phyloP scores from a whole-genome alignment of 257 asterid genomes.

The Gynochthodes officinalis region DNA sequence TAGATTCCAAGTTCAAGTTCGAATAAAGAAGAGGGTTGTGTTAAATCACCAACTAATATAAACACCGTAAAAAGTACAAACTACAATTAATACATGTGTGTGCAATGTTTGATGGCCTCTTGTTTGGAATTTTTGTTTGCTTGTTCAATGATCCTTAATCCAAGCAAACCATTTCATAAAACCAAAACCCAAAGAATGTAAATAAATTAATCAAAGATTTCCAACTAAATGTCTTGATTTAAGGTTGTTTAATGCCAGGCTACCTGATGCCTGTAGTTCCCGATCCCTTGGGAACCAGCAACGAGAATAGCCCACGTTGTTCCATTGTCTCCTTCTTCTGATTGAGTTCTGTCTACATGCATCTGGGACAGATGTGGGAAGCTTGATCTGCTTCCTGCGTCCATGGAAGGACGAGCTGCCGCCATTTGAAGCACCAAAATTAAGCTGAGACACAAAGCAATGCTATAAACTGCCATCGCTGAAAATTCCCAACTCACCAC shows the following conservation, averaged over 20 bases:
- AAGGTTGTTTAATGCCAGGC: background rate
- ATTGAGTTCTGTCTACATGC: no score
- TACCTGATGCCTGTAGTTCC: constrained; percentile 92
- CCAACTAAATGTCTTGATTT: background rate
- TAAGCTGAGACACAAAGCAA: constrained; percentile 15
- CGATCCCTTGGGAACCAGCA: constrained; percentile 83
- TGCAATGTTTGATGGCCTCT: background rate
- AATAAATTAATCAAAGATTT: background rate
- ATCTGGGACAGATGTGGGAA: constrained; percentile 18
- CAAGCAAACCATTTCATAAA: background rate
- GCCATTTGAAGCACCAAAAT: constrained; percentile 32
- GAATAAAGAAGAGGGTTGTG: no score
- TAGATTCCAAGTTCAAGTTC: no score
- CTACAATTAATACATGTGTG: no score
- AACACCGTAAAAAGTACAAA: no score
- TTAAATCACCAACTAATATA: no score
- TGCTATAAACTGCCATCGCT: constrained; percentile 35
- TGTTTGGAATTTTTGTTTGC: no score
- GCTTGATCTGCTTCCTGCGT: constrained; percentile 15
- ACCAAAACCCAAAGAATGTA: background rate
- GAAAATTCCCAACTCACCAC: background rate
- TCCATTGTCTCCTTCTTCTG: constrained; percentile 26
- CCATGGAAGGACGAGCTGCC: constrained; percentile 19
- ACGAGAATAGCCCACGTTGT: constrained; percentile 93
- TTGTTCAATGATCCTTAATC: background rate